Evolutionary conservation across 1,284 basidiomycete species (phyloP).

Genomic region (Rugosomyces carneus): DNA sequence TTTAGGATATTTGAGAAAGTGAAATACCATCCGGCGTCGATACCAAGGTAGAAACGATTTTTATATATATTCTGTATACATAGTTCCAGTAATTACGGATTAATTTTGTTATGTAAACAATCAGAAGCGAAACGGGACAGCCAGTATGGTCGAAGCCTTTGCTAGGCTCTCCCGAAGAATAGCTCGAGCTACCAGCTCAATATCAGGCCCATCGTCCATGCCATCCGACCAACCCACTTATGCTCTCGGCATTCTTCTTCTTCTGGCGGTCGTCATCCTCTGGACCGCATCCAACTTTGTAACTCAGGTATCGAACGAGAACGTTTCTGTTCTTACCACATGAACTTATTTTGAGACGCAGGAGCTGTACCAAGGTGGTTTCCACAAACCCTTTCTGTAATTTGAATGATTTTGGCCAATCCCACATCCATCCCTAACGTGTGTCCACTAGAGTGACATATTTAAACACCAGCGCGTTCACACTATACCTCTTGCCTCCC

Average conservation of each 20-base stretch:
- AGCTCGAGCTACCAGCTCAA: conserved; percentile 4
- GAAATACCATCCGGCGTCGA: conserved; percentile 43
- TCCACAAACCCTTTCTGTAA: conserved; percentile 77
- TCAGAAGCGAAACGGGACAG: too few relatives aligned
- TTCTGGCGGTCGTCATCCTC: conserved; percentile 76
- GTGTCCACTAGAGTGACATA: conserved; percentile 67
- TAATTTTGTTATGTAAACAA: too few relatives aligned
- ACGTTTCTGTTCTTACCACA: background rate
- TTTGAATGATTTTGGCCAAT: conserved; percentile 21
- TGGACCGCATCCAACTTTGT: conserved; percentile 82
- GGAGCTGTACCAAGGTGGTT: conserved; percentile 68
- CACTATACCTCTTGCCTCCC: conserved; percentile 83
- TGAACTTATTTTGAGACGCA: conserved; percentile 25
- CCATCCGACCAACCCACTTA: conserved; percentile 43
- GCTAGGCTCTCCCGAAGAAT: background rate
- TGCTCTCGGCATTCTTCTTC: conserved; percentile 62
- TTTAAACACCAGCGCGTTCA: conserved; percentile 82
- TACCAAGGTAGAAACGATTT: conserved; percentile 10
- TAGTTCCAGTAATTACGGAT: too few relatives aligned
- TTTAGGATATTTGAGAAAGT: conserved; percentile 87
- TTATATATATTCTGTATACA: too few relatives aligned
- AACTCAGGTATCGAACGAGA: conserved; percentile 52
- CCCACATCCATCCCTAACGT: background rate
- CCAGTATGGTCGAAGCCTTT: background rate
- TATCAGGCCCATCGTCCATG: conserved; percentile 3